Conservation (phyloP, 2,329 filamentous ascomycete genomes). For the Ascochyta rabiei region DNA sequence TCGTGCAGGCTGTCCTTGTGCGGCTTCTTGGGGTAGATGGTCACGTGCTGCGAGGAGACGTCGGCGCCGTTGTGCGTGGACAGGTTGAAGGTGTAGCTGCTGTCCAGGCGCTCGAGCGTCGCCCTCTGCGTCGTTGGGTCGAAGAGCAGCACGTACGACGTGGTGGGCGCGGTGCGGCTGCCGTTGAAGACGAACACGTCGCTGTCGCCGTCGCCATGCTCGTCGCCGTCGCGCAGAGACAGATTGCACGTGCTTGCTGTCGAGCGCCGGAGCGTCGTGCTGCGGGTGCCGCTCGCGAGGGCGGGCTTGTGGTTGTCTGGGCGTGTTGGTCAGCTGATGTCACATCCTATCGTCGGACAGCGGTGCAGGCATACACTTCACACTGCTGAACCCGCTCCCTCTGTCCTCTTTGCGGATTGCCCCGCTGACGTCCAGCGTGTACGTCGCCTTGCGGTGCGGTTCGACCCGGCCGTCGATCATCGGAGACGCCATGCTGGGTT, state of each 20-base stretch:
- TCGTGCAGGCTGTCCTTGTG: conserved; percentile 29
- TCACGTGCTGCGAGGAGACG: conserved; percentile 70
- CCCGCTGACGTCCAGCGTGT: conserved; percentile 46
- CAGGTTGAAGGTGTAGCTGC: conserved; percentile 89
- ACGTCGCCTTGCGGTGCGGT: conserved; percentile 48
- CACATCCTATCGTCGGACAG: too few species aligned
- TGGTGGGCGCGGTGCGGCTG: conserved; percentile 37
- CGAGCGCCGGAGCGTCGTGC: conserved; percentile 33
- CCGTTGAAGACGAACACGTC: conserved; percentile 51
- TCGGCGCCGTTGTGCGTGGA: conserved; percentile 68
- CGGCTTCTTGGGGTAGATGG: conserved; percentile 57
- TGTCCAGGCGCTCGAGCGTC: conserved; percentile 79
- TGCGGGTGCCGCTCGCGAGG: conserved; percentile 38
- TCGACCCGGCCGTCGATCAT: conserved; percentile 44
- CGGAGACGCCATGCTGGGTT: conserved; percentile 44
- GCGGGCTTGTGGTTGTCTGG: conserved; percentile 55
- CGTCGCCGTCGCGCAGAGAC: conserved; percentile 34
- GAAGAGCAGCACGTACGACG: conserved; percentile 68
- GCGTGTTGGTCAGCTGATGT: background rate
- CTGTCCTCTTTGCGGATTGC: conserved; percentile 34
- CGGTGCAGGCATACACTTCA: conserved; percentile 39
- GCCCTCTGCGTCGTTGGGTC: conserved; percentile 76
- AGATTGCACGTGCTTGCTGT: conserved; percentile 38
- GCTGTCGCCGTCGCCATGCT: conserved; percentile 33
- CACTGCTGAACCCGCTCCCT: conserved; percentile 32